phyloP scores from a whole-genome alignment of 768 basidiomycete species.

The Termitomyces sp. region DNA sequence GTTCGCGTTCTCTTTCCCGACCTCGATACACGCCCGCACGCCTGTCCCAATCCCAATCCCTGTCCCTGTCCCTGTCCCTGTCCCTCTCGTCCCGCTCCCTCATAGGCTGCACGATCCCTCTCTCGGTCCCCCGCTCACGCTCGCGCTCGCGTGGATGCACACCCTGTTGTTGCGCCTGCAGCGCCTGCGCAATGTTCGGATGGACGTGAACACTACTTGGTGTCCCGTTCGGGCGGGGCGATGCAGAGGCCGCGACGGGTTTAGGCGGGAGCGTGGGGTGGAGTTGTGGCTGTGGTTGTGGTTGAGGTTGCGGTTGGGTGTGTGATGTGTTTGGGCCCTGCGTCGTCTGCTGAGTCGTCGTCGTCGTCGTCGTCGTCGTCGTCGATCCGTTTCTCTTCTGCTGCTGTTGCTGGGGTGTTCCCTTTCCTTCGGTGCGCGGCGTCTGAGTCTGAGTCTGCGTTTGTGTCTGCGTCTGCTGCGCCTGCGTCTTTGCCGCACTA shows the following conservation, averaged over 20 bases:
- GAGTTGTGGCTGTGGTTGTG: not conserved
- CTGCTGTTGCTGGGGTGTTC: not conserved
- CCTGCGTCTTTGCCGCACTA: not conserved
- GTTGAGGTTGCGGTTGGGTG: not conserved
- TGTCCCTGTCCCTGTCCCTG: not conserved
- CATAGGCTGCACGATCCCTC: constrained; percentile 9
- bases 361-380: no score
- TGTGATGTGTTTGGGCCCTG: not conserved
- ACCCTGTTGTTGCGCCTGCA: not conserved
- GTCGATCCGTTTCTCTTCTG: not conserved
- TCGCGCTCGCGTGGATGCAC: constrained; percentile 3
- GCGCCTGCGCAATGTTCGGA: constrained; percentile 3
- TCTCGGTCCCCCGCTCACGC: not conserved
- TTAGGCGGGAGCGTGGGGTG: constrained; percentile 13
- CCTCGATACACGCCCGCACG: not conserved
- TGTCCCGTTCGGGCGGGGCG: not conserved
- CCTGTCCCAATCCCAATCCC: not conserved
- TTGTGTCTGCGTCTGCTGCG: constrained; percentile 1
- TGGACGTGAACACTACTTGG: not conserved
- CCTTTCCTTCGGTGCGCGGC: not conserved
- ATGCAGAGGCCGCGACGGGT: not conserved
- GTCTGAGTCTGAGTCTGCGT: not conserved
- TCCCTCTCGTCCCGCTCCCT: constrained; percentile 11
- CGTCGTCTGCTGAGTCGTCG: no score
- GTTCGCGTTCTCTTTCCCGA: not conserved